These are phyloP conservation scores for Scutellaria barbata DNA, from an alignment of 257 asterid species.

Conservation along the genomic window DNA sequence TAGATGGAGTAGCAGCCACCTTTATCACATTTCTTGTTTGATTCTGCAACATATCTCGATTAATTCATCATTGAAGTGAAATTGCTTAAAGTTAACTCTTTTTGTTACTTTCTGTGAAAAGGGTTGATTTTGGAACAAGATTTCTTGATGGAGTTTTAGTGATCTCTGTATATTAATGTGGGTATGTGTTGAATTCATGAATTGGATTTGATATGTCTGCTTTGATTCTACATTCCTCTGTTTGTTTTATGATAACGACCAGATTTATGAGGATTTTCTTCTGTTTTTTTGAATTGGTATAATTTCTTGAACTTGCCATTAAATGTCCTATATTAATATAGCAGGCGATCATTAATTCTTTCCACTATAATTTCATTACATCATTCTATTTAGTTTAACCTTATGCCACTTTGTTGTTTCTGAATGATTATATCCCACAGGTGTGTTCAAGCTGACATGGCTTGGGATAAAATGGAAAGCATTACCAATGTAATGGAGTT, in stretches of 20 bases:
- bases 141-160: background rate
- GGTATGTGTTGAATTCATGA: background rate
- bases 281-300: background rate
- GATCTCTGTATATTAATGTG: slow-evolving; percentile 12
- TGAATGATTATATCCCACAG: slow-evolving; percentile 1
- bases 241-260: background rate
- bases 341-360: no score
- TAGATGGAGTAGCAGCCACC: slow-evolving; percentile 28
- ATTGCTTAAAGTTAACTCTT: background rate
- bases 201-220: background rate
- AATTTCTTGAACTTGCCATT: background rate
- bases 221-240: background rate
- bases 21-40: background rate
- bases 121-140: background rate
- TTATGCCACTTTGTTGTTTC: slow-evolving; percentile 23
- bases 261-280: background rate
- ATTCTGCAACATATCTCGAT: background rate
- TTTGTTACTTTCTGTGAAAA: background rate
- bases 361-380: no score
- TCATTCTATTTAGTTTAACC: background rate
- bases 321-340: background rate
- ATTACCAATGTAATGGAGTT: slow-evolving; percentile 73
- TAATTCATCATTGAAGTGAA: background rate
- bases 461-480: slow-evolving; percentile 48
- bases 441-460: slow-evolving; percentile 22